These are phyloP conservation scores for Pyricularia grisea DNA, from an alignment of 2,329 filamentous ascomycete species.

Conservation along the genomic window DNA sequence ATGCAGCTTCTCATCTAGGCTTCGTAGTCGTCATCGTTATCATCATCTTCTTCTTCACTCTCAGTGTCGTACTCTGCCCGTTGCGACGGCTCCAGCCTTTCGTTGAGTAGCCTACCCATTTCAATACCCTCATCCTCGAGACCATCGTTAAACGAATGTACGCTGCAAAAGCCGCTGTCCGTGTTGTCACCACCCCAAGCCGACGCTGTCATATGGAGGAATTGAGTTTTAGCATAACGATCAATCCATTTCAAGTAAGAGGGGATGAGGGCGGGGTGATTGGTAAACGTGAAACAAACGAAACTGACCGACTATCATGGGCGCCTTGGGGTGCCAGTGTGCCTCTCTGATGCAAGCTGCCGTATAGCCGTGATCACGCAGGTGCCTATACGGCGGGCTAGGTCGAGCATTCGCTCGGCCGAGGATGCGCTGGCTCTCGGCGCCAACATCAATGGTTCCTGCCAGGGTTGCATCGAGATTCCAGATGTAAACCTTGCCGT, in stretches of 20 bases:
- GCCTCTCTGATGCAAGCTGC: conserved; percentile 75
- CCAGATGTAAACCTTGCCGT: conserved; percentile 85
- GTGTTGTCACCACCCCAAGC: conserved; percentile 73
- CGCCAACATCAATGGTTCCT: conserved; percentile 65
- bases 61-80: not conserved
- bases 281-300: conserved; percentile 15
- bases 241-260: not conserved
- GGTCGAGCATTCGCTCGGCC: not conserved
- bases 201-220: conserved; percentile 47
- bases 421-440: conserved; percentile 13
- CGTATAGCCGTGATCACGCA: not conserved
- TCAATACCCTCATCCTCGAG: conserved; percentile 51
- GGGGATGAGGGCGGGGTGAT: not conserved
- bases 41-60: not conserved
- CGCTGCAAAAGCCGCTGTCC: conserved; percentile 47
- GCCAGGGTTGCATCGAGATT: conserved; percentile 81
- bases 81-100: conserved; percentile 37
- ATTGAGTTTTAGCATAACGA: not conserved
- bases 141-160: conserved; percentile 70
- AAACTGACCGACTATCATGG: conserved; percentile 58
- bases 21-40: not conserved
- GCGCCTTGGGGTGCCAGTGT: conserved; percentile 81
- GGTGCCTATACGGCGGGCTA: not conserved
- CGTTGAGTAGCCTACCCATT: conserved; percentile 52
- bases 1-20: not conserved